These are phyloP conservation scores for Nigrograna mackinnonii DNA, from an alignment of 2,329 filamentous ascomycete species.

Conservation along the genomic window DNA sequence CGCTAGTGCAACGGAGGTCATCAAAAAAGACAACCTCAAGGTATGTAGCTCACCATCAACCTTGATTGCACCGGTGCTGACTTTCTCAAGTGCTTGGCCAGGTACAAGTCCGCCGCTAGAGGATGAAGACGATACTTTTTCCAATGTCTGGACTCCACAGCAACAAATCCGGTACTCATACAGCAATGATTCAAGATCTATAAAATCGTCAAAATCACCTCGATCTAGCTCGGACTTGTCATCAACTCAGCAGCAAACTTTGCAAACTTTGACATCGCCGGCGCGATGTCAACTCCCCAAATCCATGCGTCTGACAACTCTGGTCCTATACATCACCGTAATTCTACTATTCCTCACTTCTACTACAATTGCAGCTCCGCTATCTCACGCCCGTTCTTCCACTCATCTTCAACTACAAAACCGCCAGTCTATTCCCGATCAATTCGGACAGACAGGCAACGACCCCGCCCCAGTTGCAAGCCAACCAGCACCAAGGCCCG, in stretches of 20 bases:
- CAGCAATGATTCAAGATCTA: neutral
- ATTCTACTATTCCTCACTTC: slow-evolving; percentile 9
- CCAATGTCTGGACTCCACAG: slow-evolving; percentile 3
- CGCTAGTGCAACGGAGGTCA: neutral
- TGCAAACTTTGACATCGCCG: slow-evolving; percentile 3
- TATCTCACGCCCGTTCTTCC: neutral
- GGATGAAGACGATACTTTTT: slow-evolving; percentile 4
- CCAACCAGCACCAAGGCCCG: slow-evolving; percentile 7
- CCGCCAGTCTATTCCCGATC: slow-evolving; percentile 27
- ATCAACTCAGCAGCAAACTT: neutral
- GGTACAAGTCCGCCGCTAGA: slow-evolving; percentile 1
- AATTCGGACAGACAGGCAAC: slow-evolving; percentile 22
- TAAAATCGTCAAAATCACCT: neutral
- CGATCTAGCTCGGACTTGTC: neutral
- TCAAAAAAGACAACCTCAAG: neutral
- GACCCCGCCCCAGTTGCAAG: slow-evolving; percentile 11
- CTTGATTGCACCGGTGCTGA: slow-evolving; percentile 2
- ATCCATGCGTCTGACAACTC: slow-evolving; percentile 11
- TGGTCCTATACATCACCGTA: slow-evolving; percentile 9
- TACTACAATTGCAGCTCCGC: slow-evolving; percentile 9
- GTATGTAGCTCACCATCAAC: slow-evolving; percentile 4
- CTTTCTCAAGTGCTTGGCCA: slow-evolving; percentile 8
- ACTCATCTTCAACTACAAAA: slow-evolving; percentile 2
- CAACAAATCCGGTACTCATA: neutral
- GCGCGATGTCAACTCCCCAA: slow-evolving; percentile 13